Conservation (phyloP, 139 green algal species). For the Diplosphaera chodatii region DNA sequence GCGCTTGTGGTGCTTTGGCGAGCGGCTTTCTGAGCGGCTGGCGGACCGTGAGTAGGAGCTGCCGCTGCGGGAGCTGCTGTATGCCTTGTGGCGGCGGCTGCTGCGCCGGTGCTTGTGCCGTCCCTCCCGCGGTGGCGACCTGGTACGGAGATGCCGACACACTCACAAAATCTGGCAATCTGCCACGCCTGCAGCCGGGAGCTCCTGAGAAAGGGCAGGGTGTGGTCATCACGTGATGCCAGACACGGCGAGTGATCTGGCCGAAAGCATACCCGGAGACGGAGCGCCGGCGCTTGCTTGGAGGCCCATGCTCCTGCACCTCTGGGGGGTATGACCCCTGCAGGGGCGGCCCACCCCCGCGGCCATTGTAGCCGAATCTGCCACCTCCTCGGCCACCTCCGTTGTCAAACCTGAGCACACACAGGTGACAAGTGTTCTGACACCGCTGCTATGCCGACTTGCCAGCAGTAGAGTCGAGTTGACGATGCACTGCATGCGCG, state of each 20-base stretch:
- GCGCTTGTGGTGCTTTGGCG: not conserved
- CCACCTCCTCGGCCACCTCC: too few relatives aligned
- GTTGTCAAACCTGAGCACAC: not conserved
- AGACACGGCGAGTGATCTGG: too few relatives aligned
- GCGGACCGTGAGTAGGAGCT: constrained; percentile 3
- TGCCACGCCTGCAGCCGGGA: too few relatives aligned
- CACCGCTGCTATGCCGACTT: too few relatives aligned
- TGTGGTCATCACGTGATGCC: too few relatives aligned
- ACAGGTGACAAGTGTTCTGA: not conserved
- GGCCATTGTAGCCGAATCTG: not conserved
- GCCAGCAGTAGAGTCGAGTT: too few relatives aligned
- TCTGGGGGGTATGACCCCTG: not conserved
- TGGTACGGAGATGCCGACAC: too few relatives aligned
- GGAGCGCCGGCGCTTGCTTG: not conserved
- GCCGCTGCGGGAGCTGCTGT: constrained; percentile 3
- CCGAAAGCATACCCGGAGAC: not conserved
- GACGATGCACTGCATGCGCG: too few relatives aligned
- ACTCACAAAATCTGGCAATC: too few relatives aligned
- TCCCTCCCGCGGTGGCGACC: not conserved
- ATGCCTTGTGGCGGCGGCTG: not conserved
- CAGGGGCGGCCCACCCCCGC: too few relatives aligned
- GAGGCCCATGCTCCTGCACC: not conserved
- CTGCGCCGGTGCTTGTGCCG: not conserved
- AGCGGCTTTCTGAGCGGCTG: constrained; percentile 6
- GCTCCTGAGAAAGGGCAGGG: too few relatives aligned